Evolutionary conservation across 306 rosid genomes (phyloP), one percentile per base, ranked within the genome.

Genomic region (Cyclanthera cordifolia): DNA sequence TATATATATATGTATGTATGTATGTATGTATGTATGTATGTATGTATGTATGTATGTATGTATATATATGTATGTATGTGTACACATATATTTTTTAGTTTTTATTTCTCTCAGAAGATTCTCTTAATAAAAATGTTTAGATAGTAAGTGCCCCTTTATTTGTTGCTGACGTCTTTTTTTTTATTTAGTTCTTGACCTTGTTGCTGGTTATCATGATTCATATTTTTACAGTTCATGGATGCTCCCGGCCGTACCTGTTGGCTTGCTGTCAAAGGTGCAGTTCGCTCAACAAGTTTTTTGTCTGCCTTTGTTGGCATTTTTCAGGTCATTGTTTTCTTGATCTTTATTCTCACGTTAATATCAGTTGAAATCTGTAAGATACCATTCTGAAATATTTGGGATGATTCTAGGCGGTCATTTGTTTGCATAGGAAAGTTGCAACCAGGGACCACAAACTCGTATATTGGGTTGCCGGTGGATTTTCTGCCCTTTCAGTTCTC

Each of bases 281-380:
- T 87, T 73, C 93, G 95, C 34, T 93, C 98, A 0, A 93, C 96
- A 53, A 5, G 93, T 37, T 93, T 93, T 76, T 90, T 93, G 80
- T 89, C 98, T 72, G 96, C 95, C 53, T 93, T 87, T 70, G 98
- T 93, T 43, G 94, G 98, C 59, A 86, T 89, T 74, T 93, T 89
- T 80, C 98, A 89, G 95, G 96, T 93, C 37, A 20, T 55, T 58
- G 16, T 72, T 45, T 19, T 12, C 20, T 32, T 52, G 47, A 48
- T 77, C 16, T 75, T 21, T n/a, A n/a, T n/a, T 39, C 10, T 39
- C 53, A 15, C 71, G 28, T 50, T n/a, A 59, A 65, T 58, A 49
- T 25, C 41, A 25, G 43, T 70, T 48, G 69, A 54, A 72, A 68
- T 77, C 48, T 72, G 45, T 60, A 53, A 74, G 47, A 67, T 73